Conservation (phyloP, 768 basidiomycete genomes). For the Mrakia gelida region DNA sequence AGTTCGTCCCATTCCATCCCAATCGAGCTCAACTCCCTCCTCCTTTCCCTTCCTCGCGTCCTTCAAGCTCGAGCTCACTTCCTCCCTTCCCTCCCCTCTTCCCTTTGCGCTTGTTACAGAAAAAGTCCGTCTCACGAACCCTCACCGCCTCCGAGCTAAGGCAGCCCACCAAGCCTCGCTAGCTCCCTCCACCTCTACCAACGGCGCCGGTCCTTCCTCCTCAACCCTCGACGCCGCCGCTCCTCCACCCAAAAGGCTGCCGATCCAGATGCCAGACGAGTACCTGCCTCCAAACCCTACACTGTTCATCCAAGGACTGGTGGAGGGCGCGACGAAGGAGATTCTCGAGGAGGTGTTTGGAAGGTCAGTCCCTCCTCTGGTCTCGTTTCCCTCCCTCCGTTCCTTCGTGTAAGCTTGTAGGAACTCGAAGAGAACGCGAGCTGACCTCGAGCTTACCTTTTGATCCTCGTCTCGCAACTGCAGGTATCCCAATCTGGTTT, state of each 20-base stretch:
- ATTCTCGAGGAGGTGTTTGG: slow-evolving; percentile 85
- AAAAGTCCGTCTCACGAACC: slow-evolving; percentile 29
- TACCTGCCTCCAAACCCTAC: slow-evolving; percentile 99
- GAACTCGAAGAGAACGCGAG: neutral
- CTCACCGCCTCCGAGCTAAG: slow-evolving; percentile 61
- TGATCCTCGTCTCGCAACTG: no score
- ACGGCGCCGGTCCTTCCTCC: slow-evolving; percentile 31
- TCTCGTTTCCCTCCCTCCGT: neutral
- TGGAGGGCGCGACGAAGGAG: slow-evolving; percentile 87
- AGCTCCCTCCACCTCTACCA: neutral
- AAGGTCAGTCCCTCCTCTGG: slow-evolving; percentile 57
- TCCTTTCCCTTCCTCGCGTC: neutral
- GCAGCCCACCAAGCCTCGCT: slow-evolving; percentile 24
- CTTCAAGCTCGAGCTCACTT: neutral
- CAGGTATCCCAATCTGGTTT: slow-evolving; percentile 91
- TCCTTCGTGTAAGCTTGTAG: neutral
- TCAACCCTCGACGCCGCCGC: slow-evolving; percentile 20
- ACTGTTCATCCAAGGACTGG: slow-evolving; percentile 94
- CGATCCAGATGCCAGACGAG: slow-evolving; percentile 97
- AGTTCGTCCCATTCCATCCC: slow-evolving; percentile 53
- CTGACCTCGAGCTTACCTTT: neutral
- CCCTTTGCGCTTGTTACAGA: neutral
- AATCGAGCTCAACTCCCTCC: neutral
- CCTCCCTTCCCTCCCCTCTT: neutral
- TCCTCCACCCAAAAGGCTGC: slow-evolving; percentile 9